Evolutionary conservation across 352 stramenopile species (phyloP), one percentile per base, ranked within the genome.

Genomic region (Phytophthora megakarya): DNA sequence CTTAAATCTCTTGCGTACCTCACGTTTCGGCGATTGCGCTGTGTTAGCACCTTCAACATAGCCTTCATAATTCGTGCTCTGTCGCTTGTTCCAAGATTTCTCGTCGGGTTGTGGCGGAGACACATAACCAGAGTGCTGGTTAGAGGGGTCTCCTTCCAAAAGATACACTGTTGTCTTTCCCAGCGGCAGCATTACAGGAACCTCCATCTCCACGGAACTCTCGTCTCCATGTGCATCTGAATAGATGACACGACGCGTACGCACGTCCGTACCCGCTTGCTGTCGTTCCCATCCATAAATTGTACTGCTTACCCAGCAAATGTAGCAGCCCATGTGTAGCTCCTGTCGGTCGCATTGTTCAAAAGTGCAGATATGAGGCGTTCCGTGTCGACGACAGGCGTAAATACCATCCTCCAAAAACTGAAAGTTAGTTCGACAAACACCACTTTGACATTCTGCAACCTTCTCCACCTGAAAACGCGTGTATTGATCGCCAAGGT

Each of bases 371-470:
- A 93, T 77, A 26, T 93, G 84, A 6, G 84, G 75, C 23, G 76
- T 86, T 12, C 84, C 84, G 39, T 93, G 84, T 3, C 67, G 71
- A 19, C 72, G 70, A 53, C 84, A 93, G 21, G 82, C 84, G 44
- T 84, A 91, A 23, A 93, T 86, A 9, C 81, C 84, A 35, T 90
- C 78, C 45, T 93, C 84, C 3, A 93, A 58, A 59, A 81, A 93
- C 67, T 89, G 80, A 25, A 90, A 93, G 1, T 64, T 67, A 21
- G 18, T 28, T 26, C 57, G 40, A 45, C 84, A 93, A 19, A 40
- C 57, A 8, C 23, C 21, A 50, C 69, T 78, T 6, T 58, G 48
- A 55, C 84, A 93, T 22, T 84, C 72, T 0, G 57, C 40, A 6
- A 65, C 48, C 16, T 81, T 84, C 9, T 76, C 59, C 5, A 89